Percentiles rank a stretch among this genome's conserved stretches.
Conservation (phyloP, 371 early-diverging fungal species). For the Gilbertella persicaria region DNA sequence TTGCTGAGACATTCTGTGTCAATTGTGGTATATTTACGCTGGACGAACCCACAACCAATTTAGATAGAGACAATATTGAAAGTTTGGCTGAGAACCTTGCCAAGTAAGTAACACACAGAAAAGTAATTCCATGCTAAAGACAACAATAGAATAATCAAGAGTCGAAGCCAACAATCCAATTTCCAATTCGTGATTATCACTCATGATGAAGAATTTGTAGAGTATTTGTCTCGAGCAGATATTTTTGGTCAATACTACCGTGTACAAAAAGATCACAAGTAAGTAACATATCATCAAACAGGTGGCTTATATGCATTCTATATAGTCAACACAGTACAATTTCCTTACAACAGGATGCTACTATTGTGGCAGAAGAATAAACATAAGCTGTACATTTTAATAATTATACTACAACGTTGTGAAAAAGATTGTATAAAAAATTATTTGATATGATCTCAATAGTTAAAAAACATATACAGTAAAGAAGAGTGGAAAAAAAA, state of each 20-base stretch:
- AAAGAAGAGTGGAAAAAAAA: background rate
- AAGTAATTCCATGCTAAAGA: background rate
- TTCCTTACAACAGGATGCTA: background rate
- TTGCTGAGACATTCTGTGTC: conserved; percentile 95
- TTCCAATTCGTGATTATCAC: conserved; percentile 99
- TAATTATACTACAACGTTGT: background rate
- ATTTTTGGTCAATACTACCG: conserved; percentile 85
- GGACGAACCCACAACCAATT: conserved; percentile 99
- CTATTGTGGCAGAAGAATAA: background rate
- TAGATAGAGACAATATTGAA: conserved; percentile 95
- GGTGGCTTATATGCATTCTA: background rate
- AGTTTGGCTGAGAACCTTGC: conserved; percentile 88
- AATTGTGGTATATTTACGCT: conserved; percentile 97
- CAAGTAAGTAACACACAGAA: conserved; percentile 42
- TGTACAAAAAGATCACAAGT: conserved; percentile 75
- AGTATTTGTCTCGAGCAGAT: conserved; percentile 76
- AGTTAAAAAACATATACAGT: background rate
- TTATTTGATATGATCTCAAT: background rate
- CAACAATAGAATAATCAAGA: conserved; percentile 69
- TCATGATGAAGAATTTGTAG: conserved; percentile 98
- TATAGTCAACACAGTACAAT: conserved; percentile 18
- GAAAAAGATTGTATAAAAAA: too few species aligned
- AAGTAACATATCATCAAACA: conserved; percentile 15
- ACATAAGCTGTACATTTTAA: background rate
- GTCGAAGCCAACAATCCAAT: conserved; percentile 79